Evolutionary conservation across 192 early-diverging fungal species (phyloP), one percentile per base, ranked within the genome.

Genomic region (Mortierella claussenii): DNA sequence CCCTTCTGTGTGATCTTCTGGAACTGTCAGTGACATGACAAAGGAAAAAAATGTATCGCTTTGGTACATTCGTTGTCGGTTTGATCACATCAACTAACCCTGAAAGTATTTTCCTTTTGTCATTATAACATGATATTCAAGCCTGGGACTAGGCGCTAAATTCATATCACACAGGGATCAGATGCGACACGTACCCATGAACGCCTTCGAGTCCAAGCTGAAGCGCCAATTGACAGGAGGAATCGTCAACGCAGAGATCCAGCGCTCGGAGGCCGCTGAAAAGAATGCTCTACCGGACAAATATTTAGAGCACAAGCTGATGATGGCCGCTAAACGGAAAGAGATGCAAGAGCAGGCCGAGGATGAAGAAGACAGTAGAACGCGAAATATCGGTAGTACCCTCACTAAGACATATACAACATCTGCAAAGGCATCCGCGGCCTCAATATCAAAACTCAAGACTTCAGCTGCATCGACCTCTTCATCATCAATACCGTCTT

Each of bases 61-160:
- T 53, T 53, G 30, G 24, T 49, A 13, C 47, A 49, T n/a, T n/a
- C n/a, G n/a, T n/a, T n/a, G n/a, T n/a, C n/a, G n/a, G n/a, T n/a
- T n/a, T n/a, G n/a, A n/a, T 49, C 23, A 49, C 13, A n/a, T 36
- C 54, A 53, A 53, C 24, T 23, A 53, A 27, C 17, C 23, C 0
- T 6, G 27, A 28, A 28, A 53, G n/a, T 28, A 28, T 28, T 1
- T 27, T 1, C 3, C 11, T 17, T 11, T 42, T 32, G 17, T 10
- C 36, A 7, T 26, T 33, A 42, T 18, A 17, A 30, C 23, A 18
- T 28, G n/a, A n/a, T 37, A 4, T 61, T 13, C 32, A 69, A 86
- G 85, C 49, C 49, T 86, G 23, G 85, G 85, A 15, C 61, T 86
- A 13, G 85, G 85, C 3, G 85, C 85, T 33, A 86, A 83, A 30